These are phyloP conservation scores for Endoconidiophora polonica DNA, from an alignment of 2,329 filamentous ascomycete species.

Conservation along the genomic window DNA sequence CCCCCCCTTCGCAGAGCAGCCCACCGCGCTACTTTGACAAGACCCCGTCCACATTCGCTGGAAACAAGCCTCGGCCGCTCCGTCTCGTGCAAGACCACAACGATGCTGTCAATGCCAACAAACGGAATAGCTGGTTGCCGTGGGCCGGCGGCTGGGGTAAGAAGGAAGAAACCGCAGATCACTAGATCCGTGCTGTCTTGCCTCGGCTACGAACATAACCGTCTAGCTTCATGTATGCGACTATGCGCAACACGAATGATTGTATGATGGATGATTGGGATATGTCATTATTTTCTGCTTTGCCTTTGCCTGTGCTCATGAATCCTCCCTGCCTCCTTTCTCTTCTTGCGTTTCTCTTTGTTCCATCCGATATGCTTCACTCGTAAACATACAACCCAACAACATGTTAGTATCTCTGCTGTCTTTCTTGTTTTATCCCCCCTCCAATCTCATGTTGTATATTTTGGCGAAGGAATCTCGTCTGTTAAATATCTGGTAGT, in stretches of 20 bases:
- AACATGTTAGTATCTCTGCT: neutral
- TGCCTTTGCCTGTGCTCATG: constrained; percentile 4
- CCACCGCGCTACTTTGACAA: constrained; percentile 29
- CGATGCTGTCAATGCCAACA: constrained; percentile 32
- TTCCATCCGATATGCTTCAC: neutral
- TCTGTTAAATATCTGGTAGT: constrained; percentile 20
- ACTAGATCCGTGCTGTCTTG: neutral
- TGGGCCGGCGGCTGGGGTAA: constrained; percentile 37
- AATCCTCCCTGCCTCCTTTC: constrained; percentile 2
- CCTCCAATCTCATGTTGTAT: no score
- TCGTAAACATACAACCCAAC: no score
- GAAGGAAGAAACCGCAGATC: constrained; percentile 23
- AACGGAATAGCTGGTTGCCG: constrained; percentile 49
- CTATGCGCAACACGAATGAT: neutral
- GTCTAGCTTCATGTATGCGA: neutral
- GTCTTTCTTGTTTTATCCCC: neutral
- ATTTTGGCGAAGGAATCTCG: no score
- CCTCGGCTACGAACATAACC: neutral
- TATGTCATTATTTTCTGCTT: constrained; percentile 5
- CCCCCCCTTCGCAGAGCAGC: constrained; percentile 31
- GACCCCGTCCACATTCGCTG: constrained; percentile 41
- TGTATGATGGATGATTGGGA: constrained; percentile 7
- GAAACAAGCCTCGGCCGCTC: constrained; percentile 65
- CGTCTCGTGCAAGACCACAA: constrained; percentile 69
- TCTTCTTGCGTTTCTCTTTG: neutral